Evolutionary conservation across 1,139 yeast species (phyloP).

Genomic region (Komagataea norvegica): DNA sequence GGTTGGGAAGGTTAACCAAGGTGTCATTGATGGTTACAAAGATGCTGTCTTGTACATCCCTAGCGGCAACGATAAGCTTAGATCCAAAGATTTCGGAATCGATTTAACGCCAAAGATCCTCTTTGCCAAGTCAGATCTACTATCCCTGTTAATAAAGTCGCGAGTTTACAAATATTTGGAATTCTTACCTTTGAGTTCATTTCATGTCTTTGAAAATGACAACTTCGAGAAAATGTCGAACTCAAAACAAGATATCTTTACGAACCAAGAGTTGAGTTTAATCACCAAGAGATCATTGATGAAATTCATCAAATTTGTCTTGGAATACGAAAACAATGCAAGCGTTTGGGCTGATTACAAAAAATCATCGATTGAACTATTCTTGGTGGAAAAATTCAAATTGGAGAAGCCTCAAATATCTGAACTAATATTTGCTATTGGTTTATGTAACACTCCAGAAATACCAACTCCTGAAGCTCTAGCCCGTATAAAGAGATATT

Average conservation of each 20-base stretch:
- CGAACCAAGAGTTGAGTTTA: constrained; percentile 75
- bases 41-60: constrained; percentile 76
- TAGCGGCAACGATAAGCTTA: constrained; percentile 42
- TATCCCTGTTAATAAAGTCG: constrained; percentile 71
- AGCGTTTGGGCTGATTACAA: constrained; percentile 53
- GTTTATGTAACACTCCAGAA: constrained; percentile 58
- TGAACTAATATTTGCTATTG: constrained; percentile 83
- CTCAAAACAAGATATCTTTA: constrained; percentile 89
- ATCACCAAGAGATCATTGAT: constrained; percentile 78
- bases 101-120: constrained; percentile 86
- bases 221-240: constrained; percentile 77
- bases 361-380: constrained; percentile 51
- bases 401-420: constrained; percentile 69
- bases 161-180: constrained; percentile 89
- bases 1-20: constrained; percentile 60
- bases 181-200: constrained; percentile 81
- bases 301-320: constrained; percentile 88
- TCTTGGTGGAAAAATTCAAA: constrained; percentile 60
- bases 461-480: constrained; percentile 71
- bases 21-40: constrained; percentile 39
- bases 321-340: constrained; percentile 58
- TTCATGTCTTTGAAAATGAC: constrained; percentile 90
- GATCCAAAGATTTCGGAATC: constrained; percentile 74
- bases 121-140: constrained; percentile 83
- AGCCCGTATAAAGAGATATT: constrained; percentile 74